Conservation (phyloP, 2,329 filamentous ascomycete species). For the Escovopsis sp. region DNA sequence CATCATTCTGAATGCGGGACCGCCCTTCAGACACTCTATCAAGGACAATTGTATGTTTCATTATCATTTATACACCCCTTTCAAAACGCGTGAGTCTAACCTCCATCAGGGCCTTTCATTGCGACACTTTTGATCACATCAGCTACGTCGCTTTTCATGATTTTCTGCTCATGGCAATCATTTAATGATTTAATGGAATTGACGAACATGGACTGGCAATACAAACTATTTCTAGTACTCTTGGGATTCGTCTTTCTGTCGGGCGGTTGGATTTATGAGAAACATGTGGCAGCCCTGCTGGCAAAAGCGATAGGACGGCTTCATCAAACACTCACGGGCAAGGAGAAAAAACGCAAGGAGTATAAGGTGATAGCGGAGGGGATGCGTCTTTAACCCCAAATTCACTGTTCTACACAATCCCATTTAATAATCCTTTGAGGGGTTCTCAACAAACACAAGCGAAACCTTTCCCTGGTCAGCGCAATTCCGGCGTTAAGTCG, state of each 20-base stretch:
- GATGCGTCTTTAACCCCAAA: neutral
- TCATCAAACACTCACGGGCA: conserved; percentile 42
- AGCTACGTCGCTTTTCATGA: conserved; percentile 61
- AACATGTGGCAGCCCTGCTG: conserved; percentile 51
- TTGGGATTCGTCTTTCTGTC: conserved; percentile 57
- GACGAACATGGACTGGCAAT: conserved; percentile 58
- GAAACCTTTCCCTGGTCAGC: no score
- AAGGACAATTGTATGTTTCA: conserved; percentile 55
- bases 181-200: conserved; percentile 69
- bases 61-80: no score
- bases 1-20: conserved; percentile 79
- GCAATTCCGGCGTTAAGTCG: no score
- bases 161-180: conserved; percentile 57
- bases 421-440: no score
- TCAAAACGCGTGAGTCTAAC: conserved; percentile 1
- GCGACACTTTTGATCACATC: conserved; percentile 57
- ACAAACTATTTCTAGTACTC: conserved; percentile 56
- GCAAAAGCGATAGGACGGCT: conserved; percentile 51
- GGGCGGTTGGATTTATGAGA: conserved; percentile 58
- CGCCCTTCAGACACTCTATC: conserved; percentile 74
- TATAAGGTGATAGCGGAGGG: conserved; percentile 5
- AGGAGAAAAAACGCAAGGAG: conserved; percentile 59
- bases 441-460: no score
- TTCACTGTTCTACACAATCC: no score
- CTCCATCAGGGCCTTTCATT: conserved; percentile 59